Percentiles rank a stretch among this genome's conserved stretches.
Conservation (phyloP, 208 protist genomes). For the Kentomonas sorsogonicus region DNA sequence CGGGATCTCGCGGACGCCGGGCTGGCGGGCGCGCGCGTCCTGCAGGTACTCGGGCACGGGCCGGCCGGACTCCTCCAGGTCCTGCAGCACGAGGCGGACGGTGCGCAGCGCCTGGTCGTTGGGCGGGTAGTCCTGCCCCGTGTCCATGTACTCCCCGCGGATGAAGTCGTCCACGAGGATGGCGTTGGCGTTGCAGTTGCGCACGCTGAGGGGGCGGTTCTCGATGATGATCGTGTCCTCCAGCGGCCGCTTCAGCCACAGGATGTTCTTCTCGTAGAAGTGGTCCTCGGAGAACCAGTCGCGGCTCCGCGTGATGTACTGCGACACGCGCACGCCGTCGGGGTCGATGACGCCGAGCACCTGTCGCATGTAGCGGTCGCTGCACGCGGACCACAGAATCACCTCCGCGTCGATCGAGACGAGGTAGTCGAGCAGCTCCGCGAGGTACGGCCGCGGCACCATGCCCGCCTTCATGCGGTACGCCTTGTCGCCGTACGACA, state of each 20-base stretch:
- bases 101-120: conserved; percentile 76
- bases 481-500: conserved; percentile 89
- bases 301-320: conserved; percentile 60
- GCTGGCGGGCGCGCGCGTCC: conserved; percentile 39
- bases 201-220: conserved; percentile 72
- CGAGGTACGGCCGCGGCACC: conserved; percentile 72
- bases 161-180: conserved; percentile 88
- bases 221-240: conserved; percentile 84
- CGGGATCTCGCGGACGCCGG: conserved; percentile 76
- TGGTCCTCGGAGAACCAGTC: conserved; percentile 80
- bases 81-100: conserved; percentile 62
- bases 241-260: conserved; percentile 76
- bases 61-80: conserved; percentile 52
- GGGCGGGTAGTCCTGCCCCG: conserved; percentile 66
- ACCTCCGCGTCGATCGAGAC: conserved; percentile 82
- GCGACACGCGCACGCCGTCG: conserved; percentile 61
- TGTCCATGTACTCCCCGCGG: conserved; percentile 88
- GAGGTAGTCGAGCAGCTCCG: conserved; percentile 85
- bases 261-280: conserved; percentile 87
- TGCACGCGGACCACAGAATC: conserved; percentile 83
- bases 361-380: conserved; percentile 84
- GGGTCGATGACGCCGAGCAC: conserved; percentile 82
- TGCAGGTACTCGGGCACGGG: conserved; percentile 73
- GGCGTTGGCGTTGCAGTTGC: conserved; percentile 84
- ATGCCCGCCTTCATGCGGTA: conserved; percentile 82